These are phyloP conservation scores for Camellia oleifera DNA, from an alignment of 179 eudicot species.

Conservation along the genomic window DNA sequence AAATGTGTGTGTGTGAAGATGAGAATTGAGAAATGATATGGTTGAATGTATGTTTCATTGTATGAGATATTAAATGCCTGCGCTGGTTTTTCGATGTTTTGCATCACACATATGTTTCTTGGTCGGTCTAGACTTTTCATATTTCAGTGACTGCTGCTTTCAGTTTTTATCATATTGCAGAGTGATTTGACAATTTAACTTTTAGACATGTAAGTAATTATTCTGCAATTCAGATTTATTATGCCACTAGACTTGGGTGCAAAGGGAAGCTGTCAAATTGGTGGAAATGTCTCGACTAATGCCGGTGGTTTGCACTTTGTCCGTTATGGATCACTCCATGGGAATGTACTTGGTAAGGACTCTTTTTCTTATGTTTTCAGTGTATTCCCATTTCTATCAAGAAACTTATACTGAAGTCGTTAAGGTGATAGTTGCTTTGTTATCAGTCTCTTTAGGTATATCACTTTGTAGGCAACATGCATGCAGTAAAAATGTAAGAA, in stretches of 20 bases:
- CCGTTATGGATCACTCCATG: constrained; percentile 97
- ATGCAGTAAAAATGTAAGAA: not conserved
- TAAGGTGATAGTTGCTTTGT: not conserved
- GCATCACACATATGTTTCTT: not conserved
- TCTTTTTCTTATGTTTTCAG: not conserved
- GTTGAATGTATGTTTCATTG: not conserved
- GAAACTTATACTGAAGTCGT: not conserved
- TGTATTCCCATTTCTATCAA: not conserved
- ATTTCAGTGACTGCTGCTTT: constrained; percentile 1
- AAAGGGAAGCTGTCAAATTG: constrained; percentile 99
- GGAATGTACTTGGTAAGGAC: constrained; percentile 81
- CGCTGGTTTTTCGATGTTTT: not conserved
- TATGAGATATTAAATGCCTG: not conserved
- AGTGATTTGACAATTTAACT: not conserved
- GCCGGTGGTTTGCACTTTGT: constrained; percentile 96
- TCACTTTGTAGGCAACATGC: not conserved
- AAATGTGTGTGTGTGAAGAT: not conserved
- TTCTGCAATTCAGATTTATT: constrained; percentile 54
- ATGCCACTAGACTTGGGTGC: constrained; percentile 99
- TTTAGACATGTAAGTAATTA: not conserved
- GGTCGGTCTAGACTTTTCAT: not conserved
- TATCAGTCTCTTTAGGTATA: no score
- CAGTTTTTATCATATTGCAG: not conserved
- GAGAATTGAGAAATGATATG: not conserved
- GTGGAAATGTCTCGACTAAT: constrained; percentile 97